Percentiles rank a stretch among this genome's conserved stretches.
phyloP scores from a whole-genome alignment of 805 yeast genomes.

The Metschnikowia colocasiae region DNA sequence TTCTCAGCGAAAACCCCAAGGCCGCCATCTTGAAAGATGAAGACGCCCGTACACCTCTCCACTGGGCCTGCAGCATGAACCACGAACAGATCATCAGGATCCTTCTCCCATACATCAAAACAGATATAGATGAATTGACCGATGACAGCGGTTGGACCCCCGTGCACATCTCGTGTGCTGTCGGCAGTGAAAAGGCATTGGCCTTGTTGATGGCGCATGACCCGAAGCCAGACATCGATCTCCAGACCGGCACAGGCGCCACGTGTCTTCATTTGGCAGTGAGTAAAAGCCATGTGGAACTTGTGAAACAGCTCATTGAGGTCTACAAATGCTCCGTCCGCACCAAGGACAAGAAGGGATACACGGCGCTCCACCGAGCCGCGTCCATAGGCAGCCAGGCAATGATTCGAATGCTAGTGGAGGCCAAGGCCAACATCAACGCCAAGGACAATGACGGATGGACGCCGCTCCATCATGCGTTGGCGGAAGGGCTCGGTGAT shows the following conservation, averaged over 20 bases:
- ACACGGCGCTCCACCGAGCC: slow-evolving; percentile 76
- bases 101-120: slow-evolving; percentile 24
- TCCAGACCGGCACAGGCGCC: slow-evolving; percentile 54
- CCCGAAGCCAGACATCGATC: slow-evolving; percentile 59
- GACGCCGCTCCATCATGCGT: slow-evolving; percentile 86
- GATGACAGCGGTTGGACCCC: slow-evolving; percentile 91
- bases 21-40: slow-evolving; percentile 50
- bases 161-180: slow-evolving; percentile 74
- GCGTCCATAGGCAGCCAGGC: slow-evolving; percentile 68
- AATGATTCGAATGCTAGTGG: slow-evolving; percentile 51
- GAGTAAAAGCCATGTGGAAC: slow-evolving; percentile 56
- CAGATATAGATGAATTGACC: slow-evolving; percentile 61
- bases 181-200: slow-evolving; percentile 59
- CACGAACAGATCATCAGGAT: slow-evolving; percentile 50
- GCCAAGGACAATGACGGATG: slow-evolving; percentile 69
- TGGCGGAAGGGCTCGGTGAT: slow-evolving; percentile 86
- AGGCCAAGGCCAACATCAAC: slow-evolving; percentile 59
- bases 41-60: slow-evolving; percentile 77
- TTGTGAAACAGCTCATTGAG: slow-evolving; percentile 45
- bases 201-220: slow-evolving; percentile 43
- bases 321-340: slow-evolving; percentile 68
- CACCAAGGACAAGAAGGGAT: slow-evolving; percentile 62
- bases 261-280: slow-evolving; percentile 76
- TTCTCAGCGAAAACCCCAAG: slow-evolving; percentile 49
- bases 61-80: slow-evolving; percentile 80